phyloP scores from a whole-genome alignment of 2,329 filamentous ascomycete species.

The Rhexocercosporidium sp. region DNA sequence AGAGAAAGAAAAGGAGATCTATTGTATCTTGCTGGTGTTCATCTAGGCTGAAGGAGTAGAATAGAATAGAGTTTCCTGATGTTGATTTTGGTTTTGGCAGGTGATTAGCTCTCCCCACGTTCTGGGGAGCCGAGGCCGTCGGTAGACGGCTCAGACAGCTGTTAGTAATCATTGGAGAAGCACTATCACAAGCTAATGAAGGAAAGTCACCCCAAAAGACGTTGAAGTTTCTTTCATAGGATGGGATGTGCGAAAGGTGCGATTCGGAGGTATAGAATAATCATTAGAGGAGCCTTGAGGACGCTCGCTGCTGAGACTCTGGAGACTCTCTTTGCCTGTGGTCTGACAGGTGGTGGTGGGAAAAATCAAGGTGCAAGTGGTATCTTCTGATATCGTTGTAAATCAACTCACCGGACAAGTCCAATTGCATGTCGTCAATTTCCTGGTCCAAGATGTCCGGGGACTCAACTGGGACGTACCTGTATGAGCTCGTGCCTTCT shows the following conservation, averaged over 20 bases:
- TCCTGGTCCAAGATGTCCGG: not conserved
- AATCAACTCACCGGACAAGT: not conserved
- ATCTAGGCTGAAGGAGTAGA: slow-evolving; percentile 1
- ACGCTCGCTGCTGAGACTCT: too few species aligned
- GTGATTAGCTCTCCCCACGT: slow-evolving; percentile 6
- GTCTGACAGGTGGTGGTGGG: too few species aligned
- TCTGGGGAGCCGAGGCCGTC: not conserved
- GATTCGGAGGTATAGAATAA: not conserved
- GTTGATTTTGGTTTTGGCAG: slow-evolving; percentile 13
- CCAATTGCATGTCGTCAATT: not conserved
- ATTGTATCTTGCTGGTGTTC: slow-evolving; percentile 21
- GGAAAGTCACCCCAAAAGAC: too few species aligned
- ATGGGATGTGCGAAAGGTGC: not conserved
- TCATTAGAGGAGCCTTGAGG: not conserved
- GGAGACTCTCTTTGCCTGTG: too few species aligned
- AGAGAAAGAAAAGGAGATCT: slow-evolving; percentile 9
- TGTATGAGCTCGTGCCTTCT: slow-evolving; percentile 1
- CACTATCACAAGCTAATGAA: not conserved
- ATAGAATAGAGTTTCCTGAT: not conserved
- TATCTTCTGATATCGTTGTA: too few species aligned
- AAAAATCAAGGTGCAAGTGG: too few species aligned
- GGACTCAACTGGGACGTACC: too few species aligned
- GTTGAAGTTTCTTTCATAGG: not conserved
- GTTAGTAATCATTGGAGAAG: slow-evolving; percentile 1
- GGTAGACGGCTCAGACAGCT: not conserved